phyloP scores from a whole-genome alignment of 2,329 filamentous ascomycete genomes.

The Cytospora leucostoma region DNA sequence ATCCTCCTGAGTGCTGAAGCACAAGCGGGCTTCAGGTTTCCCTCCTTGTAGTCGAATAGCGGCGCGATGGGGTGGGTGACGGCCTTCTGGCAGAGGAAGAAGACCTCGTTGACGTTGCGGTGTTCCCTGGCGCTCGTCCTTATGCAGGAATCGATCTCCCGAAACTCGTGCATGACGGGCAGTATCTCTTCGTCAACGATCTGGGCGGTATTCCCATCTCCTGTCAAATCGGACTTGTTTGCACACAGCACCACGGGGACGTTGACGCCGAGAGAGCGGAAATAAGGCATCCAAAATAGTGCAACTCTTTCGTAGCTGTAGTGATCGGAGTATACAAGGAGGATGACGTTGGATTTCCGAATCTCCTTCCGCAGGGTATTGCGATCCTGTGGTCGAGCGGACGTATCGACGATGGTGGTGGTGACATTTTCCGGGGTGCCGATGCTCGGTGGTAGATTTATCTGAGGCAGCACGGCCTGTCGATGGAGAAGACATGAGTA shows the following conservation, averaged over 20 bases:
- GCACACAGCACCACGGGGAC: slow-evolving; percentile 95
- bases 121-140: slow-evolving; percentile 89
- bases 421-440: slow-evolving; percentile 96
- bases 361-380: slow-evolving; percentile 90
- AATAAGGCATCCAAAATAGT: slow-evolving; percentile 98
- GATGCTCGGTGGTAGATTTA: slow-evolving; percentile 90
- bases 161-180: slow-evolving; percentile 97
- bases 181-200: slow-evolving; percentile 97
- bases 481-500: neutral
- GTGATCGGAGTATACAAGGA: slow-evolving; percentile 96
- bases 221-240: slow-evolving; percentile 91
- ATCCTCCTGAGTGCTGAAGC: slow-evolving; percentile 84
- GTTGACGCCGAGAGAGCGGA: slow-evolving; percentile 96
- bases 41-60: slow-evolving; percentile 94
- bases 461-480: slow-evolving; percentile 84
- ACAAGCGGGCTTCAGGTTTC: slow-evolving; percentile 81
- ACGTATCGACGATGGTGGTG: slow-evolving; percentile 96
- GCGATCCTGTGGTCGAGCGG: slow-evolving; percentile 89
- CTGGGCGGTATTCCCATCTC: slow-evolving; percentile 74
- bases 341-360: slow-evolving; percentile 93
- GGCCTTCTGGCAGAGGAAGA: slow-evolving; percentile 97
- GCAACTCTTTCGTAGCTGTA: slow-evolving; percentile 98
- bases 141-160: slow-evolving; percentile 98
- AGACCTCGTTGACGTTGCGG: slow-evolving; percentile 92
- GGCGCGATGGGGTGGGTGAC: slow-evolving; percentile 97